A percentile compares a stretch with the other conserved stretches of the same genome.
phyloP scores from a whole-genome alignment of 1,139 yeast genomes.

The Geotrichum klebahnii region DNA sequence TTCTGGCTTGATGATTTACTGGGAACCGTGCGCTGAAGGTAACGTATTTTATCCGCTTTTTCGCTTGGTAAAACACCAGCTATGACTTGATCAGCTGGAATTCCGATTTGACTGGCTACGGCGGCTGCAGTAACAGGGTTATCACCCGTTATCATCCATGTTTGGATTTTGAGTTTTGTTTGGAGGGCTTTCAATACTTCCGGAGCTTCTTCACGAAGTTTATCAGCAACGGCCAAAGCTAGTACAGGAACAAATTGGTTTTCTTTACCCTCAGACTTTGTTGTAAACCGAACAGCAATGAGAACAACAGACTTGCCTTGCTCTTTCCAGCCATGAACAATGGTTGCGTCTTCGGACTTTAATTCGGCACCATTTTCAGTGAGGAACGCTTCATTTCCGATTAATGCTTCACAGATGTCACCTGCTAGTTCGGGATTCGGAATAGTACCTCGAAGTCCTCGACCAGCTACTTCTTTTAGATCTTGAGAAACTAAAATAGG shows the following conservation, averaged over 20 bases:
- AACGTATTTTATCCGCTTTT: constrained; percentile 56
- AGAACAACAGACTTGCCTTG: constrained; percentile 63
- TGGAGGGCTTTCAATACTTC: constrained; percentile 49
- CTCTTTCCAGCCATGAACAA: constrained; percentile 53
- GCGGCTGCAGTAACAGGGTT: constrained; percentile 63
- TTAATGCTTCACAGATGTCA: constrained; percentile 41
- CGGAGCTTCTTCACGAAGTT: constrained; percentile 58
- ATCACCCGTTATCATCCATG: constrained; percentile 76
- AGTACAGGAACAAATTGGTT: constrained; percentile 43
- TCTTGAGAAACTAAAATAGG: constrained; percentile 44
- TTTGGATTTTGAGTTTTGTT: constrained; percentile 45
- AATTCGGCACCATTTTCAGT: constrained; percentile 44
- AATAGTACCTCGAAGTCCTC: constrained; percentile 51
- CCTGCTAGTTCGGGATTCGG: constrained; percentile 23
- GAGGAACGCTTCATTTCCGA: constrained; percentile 63
- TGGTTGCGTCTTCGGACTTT: constrained; percentile 30
- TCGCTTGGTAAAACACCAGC: constrained; percentile 73
- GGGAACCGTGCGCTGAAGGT: constrained; percentile 43
- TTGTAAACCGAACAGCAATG: constrained; percentile 47
- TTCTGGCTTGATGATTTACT: constrained; percentile 23
- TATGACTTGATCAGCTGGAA: constrained; percentile 50
- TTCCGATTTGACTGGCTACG: constrained; percentile 62
- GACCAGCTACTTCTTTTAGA: constrained; percentile 55
- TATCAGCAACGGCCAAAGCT: constrained; percentile 60
- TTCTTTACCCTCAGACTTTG: too few relatives aligned